These are phyloP conservation scores for Cucurbita argyrosperma DNA, from an alignment of 306 rosid genomes.

Conservation along the genomic window DNA sequence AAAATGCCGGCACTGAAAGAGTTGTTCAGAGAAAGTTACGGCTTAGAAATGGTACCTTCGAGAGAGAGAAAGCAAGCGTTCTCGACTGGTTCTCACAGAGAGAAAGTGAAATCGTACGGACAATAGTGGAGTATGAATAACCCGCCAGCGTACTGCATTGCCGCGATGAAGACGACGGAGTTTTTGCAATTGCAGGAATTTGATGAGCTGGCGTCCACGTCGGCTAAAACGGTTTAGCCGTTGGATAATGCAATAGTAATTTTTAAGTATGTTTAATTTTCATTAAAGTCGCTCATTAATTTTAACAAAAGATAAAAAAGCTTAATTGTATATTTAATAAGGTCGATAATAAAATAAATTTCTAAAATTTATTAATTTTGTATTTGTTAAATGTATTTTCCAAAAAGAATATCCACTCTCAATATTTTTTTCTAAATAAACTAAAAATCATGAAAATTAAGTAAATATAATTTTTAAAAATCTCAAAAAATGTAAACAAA, in stretches of 20 bases:
- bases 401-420: too few relatives aligned
- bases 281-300: too few relatives aligned
- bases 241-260: neutral
- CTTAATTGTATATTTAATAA: too few relatives aligned
- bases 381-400: too few relatives aligned
- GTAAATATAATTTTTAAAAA: too few relatives aligned
- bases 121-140: neutral
- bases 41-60: neutral
- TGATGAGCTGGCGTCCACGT: constrained; percentile 14
- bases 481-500: too few relatives aligned
- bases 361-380: too few relatives aligned
- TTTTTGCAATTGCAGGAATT: neutral
- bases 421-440: too few relatives aligned
- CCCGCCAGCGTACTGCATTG: neutral
- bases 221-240: neutral
- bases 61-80: neutral
- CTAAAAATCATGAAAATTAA: too few relatives aligned
- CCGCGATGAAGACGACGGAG: neutral
- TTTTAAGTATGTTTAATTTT: too few relatives aligned
- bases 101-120: neutral
- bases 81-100: neutral
- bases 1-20: neutral
- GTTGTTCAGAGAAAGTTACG: neutral
- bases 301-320: too few relatives aligned
- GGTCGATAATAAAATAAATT: too few relatives aligned